These are phyloP conservation scores for Arctium minus DNA, from an alignment of 129 eudicot genomes.

Conservation along the genomic window DNA sequence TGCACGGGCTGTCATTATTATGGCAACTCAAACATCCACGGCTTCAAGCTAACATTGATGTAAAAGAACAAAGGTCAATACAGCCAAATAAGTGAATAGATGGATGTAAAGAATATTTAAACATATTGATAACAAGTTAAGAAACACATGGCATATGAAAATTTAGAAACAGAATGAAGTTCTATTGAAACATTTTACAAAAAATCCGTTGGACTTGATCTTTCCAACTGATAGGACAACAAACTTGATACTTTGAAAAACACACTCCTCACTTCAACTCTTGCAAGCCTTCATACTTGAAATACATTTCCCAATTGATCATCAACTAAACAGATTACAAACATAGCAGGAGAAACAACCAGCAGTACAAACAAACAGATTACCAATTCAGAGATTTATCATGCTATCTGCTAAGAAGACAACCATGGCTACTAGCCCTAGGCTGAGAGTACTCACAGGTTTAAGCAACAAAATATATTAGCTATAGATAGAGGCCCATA, in stretches of 20 bases:
- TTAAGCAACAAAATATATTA: no score
- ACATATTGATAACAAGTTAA: not conserved
- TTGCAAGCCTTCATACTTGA: no score
- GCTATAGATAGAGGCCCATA: no score
- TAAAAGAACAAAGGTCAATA: not conserved
- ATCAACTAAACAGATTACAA: not conserved
- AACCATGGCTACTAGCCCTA: no score
- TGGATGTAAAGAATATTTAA: not conserved
- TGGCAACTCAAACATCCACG: constrained; percentile 22
- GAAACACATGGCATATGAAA: not conserved
- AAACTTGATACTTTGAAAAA: no score
- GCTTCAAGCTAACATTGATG: constrained; percentile 25
- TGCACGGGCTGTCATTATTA: constrained; percentile 26
- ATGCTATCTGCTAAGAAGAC: no score
- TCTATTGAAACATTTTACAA: not conserved
- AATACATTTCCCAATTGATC: not conserved
- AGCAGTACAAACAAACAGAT: not conserved
- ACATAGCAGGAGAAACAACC: not conserved
- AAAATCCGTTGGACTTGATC: not conserved
- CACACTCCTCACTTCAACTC: no score
- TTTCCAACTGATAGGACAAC: not conserved
- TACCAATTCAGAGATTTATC: no score
- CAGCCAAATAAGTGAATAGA: not conserved
- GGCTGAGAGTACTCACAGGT: no score
- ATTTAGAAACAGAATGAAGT: not conserved